Percentiles rank a stretch among this genome's conserved stretches.
Evolutionary conservation across 2,329 filamentous ascomycete genomes (phyloP).

Genomic region (Nothopassalora personata): DNA sequence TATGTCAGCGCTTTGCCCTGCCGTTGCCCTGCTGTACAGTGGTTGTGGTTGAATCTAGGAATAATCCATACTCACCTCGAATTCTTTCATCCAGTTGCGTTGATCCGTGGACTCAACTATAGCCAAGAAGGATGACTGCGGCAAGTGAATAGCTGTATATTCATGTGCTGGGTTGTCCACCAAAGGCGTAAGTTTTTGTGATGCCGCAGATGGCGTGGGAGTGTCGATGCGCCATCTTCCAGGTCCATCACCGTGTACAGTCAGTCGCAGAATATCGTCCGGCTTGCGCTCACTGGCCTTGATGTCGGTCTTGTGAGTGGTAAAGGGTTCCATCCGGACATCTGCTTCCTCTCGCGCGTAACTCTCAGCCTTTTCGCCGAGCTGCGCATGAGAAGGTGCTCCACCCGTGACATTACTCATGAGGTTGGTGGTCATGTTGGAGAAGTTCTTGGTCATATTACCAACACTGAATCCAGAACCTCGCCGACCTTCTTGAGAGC

Average conservation of each 20-base stretch:
- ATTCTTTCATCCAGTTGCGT: slow-evolving; percentile 71
- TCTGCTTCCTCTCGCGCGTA: slow-evolving; percentile 59
- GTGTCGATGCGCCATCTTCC: slow-evolving; percentile 68
- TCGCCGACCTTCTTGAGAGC: slow-evolving; percentile 13
- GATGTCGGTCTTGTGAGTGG: slow-evolving; percentile 58
- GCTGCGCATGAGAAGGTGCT: slow-evolving; percentile 38
- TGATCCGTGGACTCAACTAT: slow-evolving; percentile 68
- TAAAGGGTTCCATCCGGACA: slow-evolving; percentile 63
- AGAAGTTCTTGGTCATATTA: slow-evolving; percentile 16
- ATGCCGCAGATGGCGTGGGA: slow-evolving; percentile 49
- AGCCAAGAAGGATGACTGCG: slow-evolving; percentile 39
- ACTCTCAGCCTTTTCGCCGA: slow-evolving; percentile 53
- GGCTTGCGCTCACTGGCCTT: slow-evolving; percentile 50
- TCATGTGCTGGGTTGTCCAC: slow-evolving; percentile 35
- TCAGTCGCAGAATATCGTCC: slow-evolving; percentile 67
- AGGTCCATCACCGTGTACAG: slow-evolving; percentile 58
- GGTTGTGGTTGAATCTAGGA: background rate
- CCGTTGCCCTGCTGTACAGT: too few species aligned
- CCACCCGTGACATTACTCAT: slow-evolving; percentile 26
- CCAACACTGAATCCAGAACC: slow-evolving; percentile 35
- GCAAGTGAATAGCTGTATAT: slow-evolving; percentile 42
- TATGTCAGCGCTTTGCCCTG: background rate
- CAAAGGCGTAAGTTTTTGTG: slow-evolving; percentile 36
- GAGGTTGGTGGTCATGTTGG: slow-evolving; percentile 35
- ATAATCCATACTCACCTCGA: slow-evolving; percentile 35